A percentile compares a stretch with the other conserved stretches of the same genome.
These are phyloP conservation scores for Fusarium robinianum DNA, from an alignment of 2,329 filamentous ascomycete species.

Conservation along the genomic window DNA sequence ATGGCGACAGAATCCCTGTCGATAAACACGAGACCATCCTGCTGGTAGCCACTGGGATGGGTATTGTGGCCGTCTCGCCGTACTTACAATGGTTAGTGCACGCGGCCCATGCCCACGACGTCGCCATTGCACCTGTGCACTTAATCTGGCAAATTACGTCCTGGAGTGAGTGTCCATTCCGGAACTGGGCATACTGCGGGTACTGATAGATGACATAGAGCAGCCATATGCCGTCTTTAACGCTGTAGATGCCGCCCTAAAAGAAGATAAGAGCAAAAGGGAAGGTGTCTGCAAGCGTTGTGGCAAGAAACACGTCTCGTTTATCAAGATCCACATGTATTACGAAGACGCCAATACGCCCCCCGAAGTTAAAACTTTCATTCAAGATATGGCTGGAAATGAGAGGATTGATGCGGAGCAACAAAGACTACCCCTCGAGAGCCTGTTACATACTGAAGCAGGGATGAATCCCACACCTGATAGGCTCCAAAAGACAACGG, in stretches of 20 bases:
- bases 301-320: not conserved
- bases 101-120: not conserved
- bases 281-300: not conserved
- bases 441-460: not conserved
- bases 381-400: too few relatives aligned
- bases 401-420: too few relatives aligned
- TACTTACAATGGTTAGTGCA: constrained; percentile 10
- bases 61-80: constrained; percentile 11
- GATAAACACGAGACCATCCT: constrained; percentile 5
- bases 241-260: not conserved
- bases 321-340: not conserved
- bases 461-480: not conserved
- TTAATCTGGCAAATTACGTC: constrained; percentile 11
- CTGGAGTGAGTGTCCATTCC: constrained; percentile 6
- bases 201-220: not conserved
- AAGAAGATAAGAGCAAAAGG: not conserved
- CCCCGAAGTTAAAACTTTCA: too few relatives aligned
- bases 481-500: constrained; percentile 1
- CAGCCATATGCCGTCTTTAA: not conserved
- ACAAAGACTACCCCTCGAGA: not conserved
- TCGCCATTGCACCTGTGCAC: constrained; percentile 5
- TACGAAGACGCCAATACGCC: too few relatives aligned
- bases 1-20: constrained; percentile 5
- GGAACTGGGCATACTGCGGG: not conserved
- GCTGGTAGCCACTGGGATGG: constrained; percentile 11